These are phyloP conservation scores for Apiotrichum akiyoshidainum DNA, from an alignment of 1,284 basidiomycete genomes.

Conservation along the genomic window DNA sequence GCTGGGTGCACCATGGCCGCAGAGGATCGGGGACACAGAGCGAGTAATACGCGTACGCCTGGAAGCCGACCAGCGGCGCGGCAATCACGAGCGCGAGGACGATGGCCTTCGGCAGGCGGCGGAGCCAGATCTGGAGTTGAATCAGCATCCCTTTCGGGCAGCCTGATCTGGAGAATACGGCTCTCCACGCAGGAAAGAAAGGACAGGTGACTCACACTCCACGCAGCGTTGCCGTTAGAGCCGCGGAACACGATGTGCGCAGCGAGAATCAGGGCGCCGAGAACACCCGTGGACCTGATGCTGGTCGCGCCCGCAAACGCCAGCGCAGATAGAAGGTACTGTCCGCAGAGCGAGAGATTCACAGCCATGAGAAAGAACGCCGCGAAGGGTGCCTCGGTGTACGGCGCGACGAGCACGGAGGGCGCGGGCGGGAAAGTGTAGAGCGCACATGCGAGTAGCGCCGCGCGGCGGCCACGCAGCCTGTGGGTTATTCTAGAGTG, in stretches of 20 bases:
- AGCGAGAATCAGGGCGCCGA: conserved; percentile 69
- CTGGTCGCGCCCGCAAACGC: conserved; percentile 64
- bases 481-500: conserved; percentile 38
- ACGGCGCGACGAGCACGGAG: conserved; percentile 67
- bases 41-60: conserved; percentile 61
- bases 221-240: background rate
- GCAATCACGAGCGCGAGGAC: conserved; percentile 55
- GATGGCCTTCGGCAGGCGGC: conserved; percentile 22
- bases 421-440: conserved; percentile 80
- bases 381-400: conserved; percentile 82
- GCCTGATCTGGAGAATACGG: too few species aligned
- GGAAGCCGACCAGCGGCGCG: conserved; percentile 68
- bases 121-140: background rate
- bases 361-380: conserved; percentile 69
- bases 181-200: too few species aligned
- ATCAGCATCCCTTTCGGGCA: background rate
- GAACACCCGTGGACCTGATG: conserved; percentile 78
- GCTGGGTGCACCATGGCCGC: conserved; percentile 64
- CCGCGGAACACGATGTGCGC: background rate
- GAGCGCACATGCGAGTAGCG: conserved; percentile 62
- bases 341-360: conserved; percentile 38
- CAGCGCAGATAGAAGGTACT: conserved; percentile 56
- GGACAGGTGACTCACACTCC: background rate
- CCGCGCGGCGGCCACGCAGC: conserved; percentile 54
- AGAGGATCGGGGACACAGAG: conserved; percentile 58